Conservation (phyloP, 257 asterid species). For the Solanum arcanum region DNA sequence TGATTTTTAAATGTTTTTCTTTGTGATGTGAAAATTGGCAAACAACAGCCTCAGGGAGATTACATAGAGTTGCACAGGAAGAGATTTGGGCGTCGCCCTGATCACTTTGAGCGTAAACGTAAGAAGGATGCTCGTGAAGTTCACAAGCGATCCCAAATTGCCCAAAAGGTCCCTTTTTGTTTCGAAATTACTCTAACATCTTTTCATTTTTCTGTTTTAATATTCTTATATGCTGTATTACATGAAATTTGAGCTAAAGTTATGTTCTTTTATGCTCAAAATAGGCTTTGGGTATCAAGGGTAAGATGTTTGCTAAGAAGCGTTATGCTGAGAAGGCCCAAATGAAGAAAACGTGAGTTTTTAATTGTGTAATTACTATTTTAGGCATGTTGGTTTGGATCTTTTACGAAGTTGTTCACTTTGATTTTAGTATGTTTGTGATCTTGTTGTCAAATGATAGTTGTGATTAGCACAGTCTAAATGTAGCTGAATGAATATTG, state of each 20-base stretch:
- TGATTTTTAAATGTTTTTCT: neutral
- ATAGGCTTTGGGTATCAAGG: conserved; percentile 92
- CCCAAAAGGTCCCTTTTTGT: conserved; percentile 40
- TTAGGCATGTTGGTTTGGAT: neutral
- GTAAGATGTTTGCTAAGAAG: conserved; percentile 82
- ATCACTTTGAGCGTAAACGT: conserved; percentile 82
- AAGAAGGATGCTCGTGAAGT: conserved; percentile 97
- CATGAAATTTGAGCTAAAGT: neutral
- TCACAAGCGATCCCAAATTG: conserved; percentile 70
- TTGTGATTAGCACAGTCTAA: neutral
- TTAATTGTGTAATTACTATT: neutral
- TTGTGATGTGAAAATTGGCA: neutral
- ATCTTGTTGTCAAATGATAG: neutral
- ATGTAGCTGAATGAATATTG: neutral
- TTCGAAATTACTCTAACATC: no score
- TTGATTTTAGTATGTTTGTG: neutral
- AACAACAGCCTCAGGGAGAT: conserved; percentile 93
- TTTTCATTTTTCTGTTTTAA: neutral
- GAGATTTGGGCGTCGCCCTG: conserved; percentile 84
- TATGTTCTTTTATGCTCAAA: neutral
- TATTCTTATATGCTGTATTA: neutral
- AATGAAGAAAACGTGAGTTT: conserved; percentile 84
- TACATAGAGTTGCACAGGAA: conserved; percentile 79
- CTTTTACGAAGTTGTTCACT: neutral
- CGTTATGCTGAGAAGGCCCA: conserved; percentile 80